Base-by-base conservation (phyloP, 2,329 filamentous ascomycete species). In the Diaporthe citrichinensis region DNA sequence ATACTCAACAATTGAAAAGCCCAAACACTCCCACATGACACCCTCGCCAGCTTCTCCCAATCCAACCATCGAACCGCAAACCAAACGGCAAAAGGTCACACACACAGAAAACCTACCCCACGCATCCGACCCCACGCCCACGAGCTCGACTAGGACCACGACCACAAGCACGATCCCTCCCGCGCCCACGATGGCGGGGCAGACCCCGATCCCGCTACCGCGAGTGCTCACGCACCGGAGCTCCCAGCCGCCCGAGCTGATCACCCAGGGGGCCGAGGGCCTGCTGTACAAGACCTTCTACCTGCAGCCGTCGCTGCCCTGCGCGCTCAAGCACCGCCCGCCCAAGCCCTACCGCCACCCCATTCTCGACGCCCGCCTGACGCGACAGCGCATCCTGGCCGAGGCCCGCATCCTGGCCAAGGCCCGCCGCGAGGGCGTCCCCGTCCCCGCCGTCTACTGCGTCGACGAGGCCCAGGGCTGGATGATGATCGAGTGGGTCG, bases 261-360 rank as follows among this genome's bases (percentile, higher is more conserved):
- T 98, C 80, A 93, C 95, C 74, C 97, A 98, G 89, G 97, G 97
- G 85, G 97, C 97, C 82, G 97, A 99, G 90, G 96, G 95, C 76
- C 95, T 96, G 78, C 91, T 99, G 82, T 98, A 97, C 91, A 93
- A 92, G 84, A 96, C 95, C 25, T 92, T 91, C 73, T 97, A 95
- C 86, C 92, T 98, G 73, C 83, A 89, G 1, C 90, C 94, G 53
- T 83, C 88, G 74, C 87, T 91, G 14, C 91, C 93, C 20, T 94
- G 92, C 82, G 95, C 96, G 0, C 91, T 98, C 77, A 99, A 99
- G 87, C 92, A 97, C 88, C 94, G 97, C 0, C 96, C 96, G 0
- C 89, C 92, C 36, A 99, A 99, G 86, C 91, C 94, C 36, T 99
- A 98, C 90, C 92, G 97, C 28, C 97, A 99, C 85, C 94, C 95